Evolutionary conservation across 257 asterid species (phyloP), one percentile per base, ranked within the genome.

Genomic region (Solanum virginianum): DNA sequence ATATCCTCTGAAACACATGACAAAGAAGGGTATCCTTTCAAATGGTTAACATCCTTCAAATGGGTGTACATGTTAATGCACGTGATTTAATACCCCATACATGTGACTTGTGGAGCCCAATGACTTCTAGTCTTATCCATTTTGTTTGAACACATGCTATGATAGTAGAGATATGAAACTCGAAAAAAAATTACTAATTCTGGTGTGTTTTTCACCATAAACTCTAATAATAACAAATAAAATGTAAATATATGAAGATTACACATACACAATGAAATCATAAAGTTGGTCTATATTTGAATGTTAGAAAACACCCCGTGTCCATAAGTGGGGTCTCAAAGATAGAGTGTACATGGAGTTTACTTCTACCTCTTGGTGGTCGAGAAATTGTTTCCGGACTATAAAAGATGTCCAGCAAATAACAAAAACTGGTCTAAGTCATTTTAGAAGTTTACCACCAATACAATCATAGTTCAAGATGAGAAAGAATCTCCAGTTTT

Each of bases 231-330:
- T 1, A 24, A n/a, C 24, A 49, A 43, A 49, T 24, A 14, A 24
- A 24, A 22, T 75, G 7, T 22, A 75, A 75, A 15, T 14, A 22
- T 75, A 1, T 4, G 0, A 75, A 24, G 49, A 22, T 47, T 11
- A 26, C 9, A 57, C 20, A 57, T 20, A 57, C 13, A 11, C 26
- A 57, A 0, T 20, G 26, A 18, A 20, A 57, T 57, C 0, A 24
- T 2, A 20, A 8, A 8, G 20, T 24, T 57, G 13, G 26, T 57
- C 63, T 57, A 57, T 20, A 3, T 57, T 12, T 8, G 0, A 57
- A 18, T 1, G 0, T 57, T 18, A 17, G 13, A 18, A 57, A 8
- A 20, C 18, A 57, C 0, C 6, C 0, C 3, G 26, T 20, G 26
- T 2, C 26, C 26, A 20, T 20, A 57, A 57, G 6, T 57, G 2